Evolutionary conservation across 768 basidiomycete genomes (phyloP), one percentile per base, ranked within the genome.

Genomic region (Russula sp.): DNA sequence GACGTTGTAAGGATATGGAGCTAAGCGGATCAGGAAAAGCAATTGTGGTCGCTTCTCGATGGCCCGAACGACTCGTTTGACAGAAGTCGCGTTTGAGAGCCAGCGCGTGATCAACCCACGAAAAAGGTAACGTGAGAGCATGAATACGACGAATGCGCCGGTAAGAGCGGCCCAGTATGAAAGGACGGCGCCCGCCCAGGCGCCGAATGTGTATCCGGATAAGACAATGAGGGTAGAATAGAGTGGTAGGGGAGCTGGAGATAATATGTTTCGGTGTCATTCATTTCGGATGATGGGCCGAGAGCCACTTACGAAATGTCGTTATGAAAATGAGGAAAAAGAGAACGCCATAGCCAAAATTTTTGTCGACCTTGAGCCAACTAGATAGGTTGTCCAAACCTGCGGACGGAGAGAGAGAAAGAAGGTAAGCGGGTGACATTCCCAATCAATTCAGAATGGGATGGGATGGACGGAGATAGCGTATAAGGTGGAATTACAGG

Each of bases 141-240:
- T 68, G 74, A 94, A 97, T 29, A 97, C 94, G 68, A 83, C 76
- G 54, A 95, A 75, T 14, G 93, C 93, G 58, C 94, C 93, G 1
- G 82, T 76, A 46, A 97, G 83, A 7, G 94, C 92, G 10, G 93
- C 89, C 60, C 82, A 77, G 73, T 96, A 97, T 38, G 90, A 93
- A 70, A 97, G 83, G 66, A 89, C 74, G 61, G 91, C 91, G 66
- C 93, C 94, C 49, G 80, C 79, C 84, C 85, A 87, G 22, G 89
- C 79, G 55, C 92, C 92, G 70, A 86, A 94, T 10, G 92, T 93
- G 73, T 96, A 96, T 25, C 93, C 93, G 46, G 92, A 90, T 67
- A 97, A 78, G 66, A 92, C 84, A 70, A 96, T 94, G 74, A 97
- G 79, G 0, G 94, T 96, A 67, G 91, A 94, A 75, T 96, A 97